Evolutionary conservation across 805 yeast genomes (phyloP).

Genomic region (Pichia phayaonensis): DNA sequence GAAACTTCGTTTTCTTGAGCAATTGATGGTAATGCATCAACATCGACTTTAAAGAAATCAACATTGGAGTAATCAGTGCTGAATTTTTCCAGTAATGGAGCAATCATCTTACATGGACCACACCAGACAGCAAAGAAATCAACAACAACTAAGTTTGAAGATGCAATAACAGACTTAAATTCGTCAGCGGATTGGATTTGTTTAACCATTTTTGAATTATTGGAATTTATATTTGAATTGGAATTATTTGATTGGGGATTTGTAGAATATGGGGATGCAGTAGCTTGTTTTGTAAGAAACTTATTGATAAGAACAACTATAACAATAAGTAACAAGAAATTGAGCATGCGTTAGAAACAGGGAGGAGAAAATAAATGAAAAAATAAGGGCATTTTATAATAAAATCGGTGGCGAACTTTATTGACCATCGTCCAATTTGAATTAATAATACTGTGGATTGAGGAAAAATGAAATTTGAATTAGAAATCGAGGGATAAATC

Average conservation of each 20-base stretch:
- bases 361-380: neutral
- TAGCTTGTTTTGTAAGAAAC: slow-evolving; percentile 15
- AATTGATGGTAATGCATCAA: slow-evolving; percentile 72
- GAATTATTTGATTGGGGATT: slow-evolving; percentile 2
- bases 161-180: slow-evolving; percentile 57
- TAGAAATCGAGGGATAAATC: neutral
- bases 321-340: slow-evolving; percentile 21
- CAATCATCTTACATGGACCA: slow-evolving; percentile 97
- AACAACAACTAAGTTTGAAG: slow-evolving; percentile 69
- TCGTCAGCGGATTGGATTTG: slow-evolving; percentile 41
- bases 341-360: slow-evolving; percentile 13
- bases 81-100: slow-evolving; percentile 85
- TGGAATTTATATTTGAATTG: slow-evolving; percentile 1
- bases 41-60: slow-evolving; percentile 84
- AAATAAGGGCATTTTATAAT: neutral
- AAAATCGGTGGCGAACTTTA: neutral
- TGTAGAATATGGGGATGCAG: slow-evolving; percentile 2
- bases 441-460: neutral
- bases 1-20: slow-evolving; percentile 57
- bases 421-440: neutral
- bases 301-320: slow-evolving; percentile 22
- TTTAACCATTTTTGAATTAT: slow-evolving; percentile 39
- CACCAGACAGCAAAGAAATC: slow-evolving; percentile 98
- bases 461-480: neutral
- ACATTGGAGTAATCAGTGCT: slow-evolving; percentile 57